Evolutionary conservation across 345 rosid genomes (phyloP).

Genomic region (Dovyalis caffra): DNA sequence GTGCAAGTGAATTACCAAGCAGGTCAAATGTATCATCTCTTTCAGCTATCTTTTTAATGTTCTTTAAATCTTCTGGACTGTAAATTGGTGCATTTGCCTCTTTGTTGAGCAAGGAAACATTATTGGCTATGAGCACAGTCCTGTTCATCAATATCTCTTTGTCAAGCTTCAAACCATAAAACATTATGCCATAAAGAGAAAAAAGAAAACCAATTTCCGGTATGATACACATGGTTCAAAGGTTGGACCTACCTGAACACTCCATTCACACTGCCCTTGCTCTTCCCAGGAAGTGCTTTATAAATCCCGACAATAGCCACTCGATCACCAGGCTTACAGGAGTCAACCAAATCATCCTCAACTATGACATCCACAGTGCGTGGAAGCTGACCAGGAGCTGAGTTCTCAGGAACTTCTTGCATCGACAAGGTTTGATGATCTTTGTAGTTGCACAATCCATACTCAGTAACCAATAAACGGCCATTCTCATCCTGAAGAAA

Average conservation of each 20-base stretch:
- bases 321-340: constrained; percentile 98
- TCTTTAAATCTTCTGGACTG: constrained; percentile 69
- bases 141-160: constrained; percentile 38
- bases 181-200: neutral
- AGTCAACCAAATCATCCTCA: constrained; percentile 96
- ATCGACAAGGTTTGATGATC: constrained; percentile 97
- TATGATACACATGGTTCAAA: neutral
- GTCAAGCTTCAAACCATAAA: constrained; percentile 15
- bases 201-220: neutral
- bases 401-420: constrained; percentile 97
- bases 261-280: constrained; percentile 95
- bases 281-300: constrained; percentile 94
- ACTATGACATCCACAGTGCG: constrained; percentile 90
- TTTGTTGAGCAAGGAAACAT: constrained; percentile 86
- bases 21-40: constrained; percentile 88
- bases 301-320: constrained; percentile 88
- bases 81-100: constrained; percentile 95
- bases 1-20: constrained; percentile 88
- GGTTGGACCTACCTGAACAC: constrained; percentile 69
- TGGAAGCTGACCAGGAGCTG: constrained; percentile 99
- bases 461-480: constrained; percentile 89
- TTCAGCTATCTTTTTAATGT: constrained; percentile 81
- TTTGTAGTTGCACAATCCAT: constrained; percentile 87
- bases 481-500: constrained; percentile 82
- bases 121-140: constrained; percentile 90